phyloP scores from a whole-genome alignment of 2,329 filamentous ascomycete genomes.

The Diaporthe capsici region DNA sequence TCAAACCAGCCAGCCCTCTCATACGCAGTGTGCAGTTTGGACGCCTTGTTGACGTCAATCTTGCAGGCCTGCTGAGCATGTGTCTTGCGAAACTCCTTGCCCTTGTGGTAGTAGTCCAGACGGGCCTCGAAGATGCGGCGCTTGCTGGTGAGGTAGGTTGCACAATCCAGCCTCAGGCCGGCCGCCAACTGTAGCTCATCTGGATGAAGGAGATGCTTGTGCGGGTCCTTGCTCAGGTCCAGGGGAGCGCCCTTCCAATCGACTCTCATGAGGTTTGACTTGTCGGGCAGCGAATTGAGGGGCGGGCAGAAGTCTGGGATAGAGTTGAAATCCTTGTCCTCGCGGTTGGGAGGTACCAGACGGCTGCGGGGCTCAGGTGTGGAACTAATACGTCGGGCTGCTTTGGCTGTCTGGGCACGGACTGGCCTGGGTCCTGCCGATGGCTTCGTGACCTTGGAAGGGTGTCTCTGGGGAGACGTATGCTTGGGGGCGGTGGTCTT shows the following conservation, averaged over 20 bases:
- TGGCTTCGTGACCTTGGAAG: slow-evolving; percentile 53
- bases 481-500: slow-evolving; percentile 43
- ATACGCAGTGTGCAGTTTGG: slow-evolving; percentile 91
- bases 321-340: slow-evolving; percentile 84
- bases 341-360: slow-evolving; percentile 75
- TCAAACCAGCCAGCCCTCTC: slow-evolving; percentile 89
- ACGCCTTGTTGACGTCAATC: slow-evolving; percentile 98
- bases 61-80: slow-evolving; percentile 97
- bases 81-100: slow-evolving; percentile 93
- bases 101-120: slow-evolving; percentile 74
- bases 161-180: slow-evolving; percentile 85
- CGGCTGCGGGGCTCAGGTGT: slow-evolving; percentile 67
- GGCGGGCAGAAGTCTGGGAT: slow-evolving; percentile 82
- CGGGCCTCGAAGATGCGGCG: slow-evolving; percentile 88
- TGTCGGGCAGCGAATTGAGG: slow-evolving; percentile 73
- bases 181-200: slow-evolving; percentile 84
- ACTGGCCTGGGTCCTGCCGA: slow-evolving; percentile 53
- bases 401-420: slow-evolving; percentile 49
- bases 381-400: slow-evolving; percentile 56
- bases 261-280: slow-evolving; percentile 81
- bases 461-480: slow-evolving; percentile 4
- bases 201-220: slow-evolving; percentile 79
- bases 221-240: slow-evolving; percentile 80
- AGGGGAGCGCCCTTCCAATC: slow-evolving; percentile 89
- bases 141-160: slow-evolving; percentile 93